Percentiles rank a stretch among this genome's conserved stretches.
These are phyloP conservation scores for Colletotrichum melonis DNA, from an alignment of 2,329 filamentous ascomycete species.

Conservation along the genomic window DNA sequence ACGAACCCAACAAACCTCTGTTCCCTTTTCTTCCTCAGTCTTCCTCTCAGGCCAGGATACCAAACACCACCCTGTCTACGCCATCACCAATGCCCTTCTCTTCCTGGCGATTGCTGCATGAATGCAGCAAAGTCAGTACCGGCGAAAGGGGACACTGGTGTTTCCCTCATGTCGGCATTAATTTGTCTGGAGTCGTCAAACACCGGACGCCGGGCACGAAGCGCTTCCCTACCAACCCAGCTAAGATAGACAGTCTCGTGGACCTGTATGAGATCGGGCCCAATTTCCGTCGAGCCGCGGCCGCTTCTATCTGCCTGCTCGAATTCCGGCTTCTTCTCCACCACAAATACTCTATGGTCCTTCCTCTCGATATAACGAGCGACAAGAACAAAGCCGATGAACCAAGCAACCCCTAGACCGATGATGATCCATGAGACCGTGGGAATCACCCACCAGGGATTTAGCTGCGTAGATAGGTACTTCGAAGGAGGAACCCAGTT, in stretches of 20 bases:
- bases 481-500: slow-evolving; percentile 45
- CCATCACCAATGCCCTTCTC: slow-evolving; percentile 3
- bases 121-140: slow-evolving; percentile 31
- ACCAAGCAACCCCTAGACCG: slow-evolving; percentile 44
- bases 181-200: slow-evolving; percentile 21
- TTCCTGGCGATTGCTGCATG: slow-evolving; percentile 6
- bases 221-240: slow-evolving; percentile 46
- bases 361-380: slow-evolving; percentile 44
- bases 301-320: slow-evolving; percentile 41
- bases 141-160: slow-evolving; percentile 24
- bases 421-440: slow-evolving; percentile 46
- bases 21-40: neutral
- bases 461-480: neutral
- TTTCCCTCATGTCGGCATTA: slow-evolving; percentile 4
- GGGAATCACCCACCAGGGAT: slow-evolving; percentile 46
- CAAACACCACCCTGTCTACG: neutral
- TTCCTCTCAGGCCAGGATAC: neutral
- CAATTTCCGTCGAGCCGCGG: neutral
- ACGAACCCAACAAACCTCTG: neutral
- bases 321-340: slow-evolving; percentile 49
- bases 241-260: slow-evolving; percentile 51
- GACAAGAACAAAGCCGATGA: slow-evolving; percentile 46
- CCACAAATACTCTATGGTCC: slow-evolving; percentile 46
- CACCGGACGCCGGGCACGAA: slow-evolving; percentile 19
- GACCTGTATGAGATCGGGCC: slow-evolving; percentile 45